Evolutionary conservation across 2,329 filamentous ascomycete genomes (phyloP).

Genomic region (Fonsecaea pugnacius): DNA sequence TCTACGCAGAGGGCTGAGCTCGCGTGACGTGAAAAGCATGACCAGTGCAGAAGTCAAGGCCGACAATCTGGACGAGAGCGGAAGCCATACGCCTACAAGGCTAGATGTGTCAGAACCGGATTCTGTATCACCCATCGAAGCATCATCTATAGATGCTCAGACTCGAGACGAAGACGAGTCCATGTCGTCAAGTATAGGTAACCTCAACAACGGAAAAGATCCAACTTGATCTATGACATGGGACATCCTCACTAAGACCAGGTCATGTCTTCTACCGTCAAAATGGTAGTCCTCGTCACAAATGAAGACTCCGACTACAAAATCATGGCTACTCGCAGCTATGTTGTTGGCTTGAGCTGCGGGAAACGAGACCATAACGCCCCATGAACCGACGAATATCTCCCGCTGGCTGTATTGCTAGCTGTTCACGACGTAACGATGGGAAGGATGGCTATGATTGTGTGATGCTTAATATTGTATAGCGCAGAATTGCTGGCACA

Average conservation of each 20-base stretch:
- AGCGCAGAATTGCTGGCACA: neutral
- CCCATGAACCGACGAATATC: neutral
- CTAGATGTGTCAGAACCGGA: constrained; percentile 4
- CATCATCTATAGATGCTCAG: neutral
- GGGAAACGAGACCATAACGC: neutral
- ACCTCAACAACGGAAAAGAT: constrained; percentile 14
- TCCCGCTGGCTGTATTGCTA: constrained; percentile 2
- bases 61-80: constrained; percentile 6
- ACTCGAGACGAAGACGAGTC: neutral
- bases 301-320: neutral
- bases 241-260: neutral
- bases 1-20: constrained; percentile 52
- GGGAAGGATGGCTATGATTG: neutral
- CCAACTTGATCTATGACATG: constrained; percentile 13
- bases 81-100: neutral
- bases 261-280: neutral
- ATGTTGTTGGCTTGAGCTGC: neutral
- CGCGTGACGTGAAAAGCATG: constrained; percentile 13
- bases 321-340: neutral
- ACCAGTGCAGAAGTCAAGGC: constrained; percentile 16
- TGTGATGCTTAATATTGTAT: constrained; percentile 6
- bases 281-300: neutral
- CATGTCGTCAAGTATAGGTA: neutral
- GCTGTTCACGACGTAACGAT: constrained; percentile 7
- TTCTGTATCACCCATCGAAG: neutral